phyloP scores from a whole-genome alignment of 805 yeast genomes.

The Kodamaea fukazawae region DNA sequence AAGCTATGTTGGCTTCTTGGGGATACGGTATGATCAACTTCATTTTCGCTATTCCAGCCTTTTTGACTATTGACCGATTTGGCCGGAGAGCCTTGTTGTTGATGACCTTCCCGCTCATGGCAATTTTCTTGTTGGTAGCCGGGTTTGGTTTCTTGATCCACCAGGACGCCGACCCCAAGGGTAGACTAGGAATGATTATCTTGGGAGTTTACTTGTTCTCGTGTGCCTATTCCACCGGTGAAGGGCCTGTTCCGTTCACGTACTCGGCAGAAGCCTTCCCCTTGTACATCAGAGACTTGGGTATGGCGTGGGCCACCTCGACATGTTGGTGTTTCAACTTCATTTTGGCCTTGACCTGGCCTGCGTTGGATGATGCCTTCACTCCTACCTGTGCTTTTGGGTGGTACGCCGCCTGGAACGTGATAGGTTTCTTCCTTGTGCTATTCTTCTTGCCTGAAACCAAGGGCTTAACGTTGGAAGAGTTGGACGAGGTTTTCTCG shows the following conservation, averaged over 20 bases:
- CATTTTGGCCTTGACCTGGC: constrained; percentile 74
- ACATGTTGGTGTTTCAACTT: constrained; percentile 74
- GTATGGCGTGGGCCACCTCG: constrained; percentile 77
- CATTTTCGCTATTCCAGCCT: constrained; percentile 78
- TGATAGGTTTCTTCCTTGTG: constrained; percentile 65
- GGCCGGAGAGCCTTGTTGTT: constrained; percentile 66
- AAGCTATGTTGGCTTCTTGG: constrained; percentile 75
- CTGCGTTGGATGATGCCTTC: constrained; percentile 62
- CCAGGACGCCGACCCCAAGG: constrained; percentile 37
- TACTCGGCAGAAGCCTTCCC: constrained; percentile 86
- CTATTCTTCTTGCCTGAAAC: constrained; percentile 74
- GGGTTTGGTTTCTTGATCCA: constrained; percentile 76
- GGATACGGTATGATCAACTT: constrained; percentile 84
- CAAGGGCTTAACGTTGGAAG: constrained; percentile 68
- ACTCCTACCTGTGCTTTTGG: constrained; percentile 85
- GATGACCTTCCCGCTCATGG: constrained; percentile 62
- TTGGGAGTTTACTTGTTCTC: constrained; percentile 74
- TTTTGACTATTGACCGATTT: constrained; percentile 71
- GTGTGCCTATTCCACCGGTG: constrained; percentile 75
- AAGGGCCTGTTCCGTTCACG: constrained; percentile 88
- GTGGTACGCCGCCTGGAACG: constrained; percentile 84
- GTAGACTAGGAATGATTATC: constrained; percentile 64
- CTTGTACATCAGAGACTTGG: constrained; percentile 71
- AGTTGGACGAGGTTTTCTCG: constrained; percentile 70
- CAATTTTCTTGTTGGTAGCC: constrained; percentile 53